Conservation (phyloP, 176 grass and related monocot species). For the Hordeum marinum region DNA sequence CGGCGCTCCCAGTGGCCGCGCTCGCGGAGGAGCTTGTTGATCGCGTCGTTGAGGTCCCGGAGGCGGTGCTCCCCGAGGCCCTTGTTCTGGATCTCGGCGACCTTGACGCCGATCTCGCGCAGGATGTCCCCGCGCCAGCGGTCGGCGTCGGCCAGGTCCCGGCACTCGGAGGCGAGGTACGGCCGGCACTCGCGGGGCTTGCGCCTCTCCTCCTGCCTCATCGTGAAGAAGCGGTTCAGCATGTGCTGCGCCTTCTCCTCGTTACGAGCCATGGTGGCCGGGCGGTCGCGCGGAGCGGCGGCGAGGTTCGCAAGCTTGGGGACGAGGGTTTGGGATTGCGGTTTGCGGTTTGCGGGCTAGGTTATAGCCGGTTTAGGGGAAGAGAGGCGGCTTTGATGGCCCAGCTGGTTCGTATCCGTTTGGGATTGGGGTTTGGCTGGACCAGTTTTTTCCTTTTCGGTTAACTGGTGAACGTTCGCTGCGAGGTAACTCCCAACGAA, state of each 20-base stretch:
- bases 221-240: conserved; percentile 92
- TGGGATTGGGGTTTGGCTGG: too few relatives aligned
- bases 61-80: conserved; percentile 93
- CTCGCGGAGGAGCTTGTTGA: conserved; percentile 97
- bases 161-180: conserved; percentile 89
- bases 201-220: conserved; percentile 97
- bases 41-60: conserved; percentile 95
- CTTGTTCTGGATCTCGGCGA: conserved; percentile 95
- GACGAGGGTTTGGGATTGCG: conserved; percentile 24
- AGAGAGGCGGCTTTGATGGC: too few relatives aligned
- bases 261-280: conserved; percentile 87
- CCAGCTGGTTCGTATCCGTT: too few relatives aligned
- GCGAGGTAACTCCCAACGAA: too few relatives aligned
- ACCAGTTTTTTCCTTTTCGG: too few relatives aligned
- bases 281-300: too few relatives aligned
- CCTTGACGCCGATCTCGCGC: conserved; percentile 89
- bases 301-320: neutral
- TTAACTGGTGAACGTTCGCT: too few relatives aligned
- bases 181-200: conserved; percentile 96
- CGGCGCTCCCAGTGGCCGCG: conserved; percentile 92
- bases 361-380: neutral
- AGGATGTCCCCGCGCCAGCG: conserved; percentile 89
- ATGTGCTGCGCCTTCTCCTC: conserved; percentile 96
- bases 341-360: neutral
- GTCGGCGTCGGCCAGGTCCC: conserved; percentile 86